These are phyloP conservation scores for Podospora appendiculata DNA, from an alignment of 495 filamentous ascomycete species.

Conservation along the genomic window DNA sequence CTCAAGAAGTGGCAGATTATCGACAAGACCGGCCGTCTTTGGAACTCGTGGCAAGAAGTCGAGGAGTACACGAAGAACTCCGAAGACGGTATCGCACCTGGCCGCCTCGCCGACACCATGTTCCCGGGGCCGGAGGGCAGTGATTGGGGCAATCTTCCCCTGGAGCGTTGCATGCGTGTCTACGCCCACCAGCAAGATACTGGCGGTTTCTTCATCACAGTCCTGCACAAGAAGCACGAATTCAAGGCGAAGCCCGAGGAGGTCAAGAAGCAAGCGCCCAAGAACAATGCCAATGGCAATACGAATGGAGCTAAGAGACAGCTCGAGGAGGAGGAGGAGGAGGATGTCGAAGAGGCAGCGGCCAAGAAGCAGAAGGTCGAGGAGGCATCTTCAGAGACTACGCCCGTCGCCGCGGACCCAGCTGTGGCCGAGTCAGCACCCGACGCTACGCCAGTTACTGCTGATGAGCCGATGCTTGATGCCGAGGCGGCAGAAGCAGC, in stretches of 20 bases:
- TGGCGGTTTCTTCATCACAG: conserved; percentile 93
- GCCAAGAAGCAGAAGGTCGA: conserved; percentile 30
- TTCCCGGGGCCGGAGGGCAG: conserved; percentile 59
- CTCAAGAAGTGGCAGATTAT: conserved; percentile 78
- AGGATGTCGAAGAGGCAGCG: conserved; percentile 8
- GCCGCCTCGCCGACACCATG: conserved; percentile 67
- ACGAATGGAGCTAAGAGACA: conserved; percentile 20
- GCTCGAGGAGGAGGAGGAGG: conserved; percentile 22
- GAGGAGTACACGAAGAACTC: conserved; percentile 51
- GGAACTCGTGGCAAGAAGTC: conserved; percentile 72
- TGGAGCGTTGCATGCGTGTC: conserved; percentile 84
- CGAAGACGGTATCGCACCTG: conserved; percentile 43
- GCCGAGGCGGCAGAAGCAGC: conserved; percentile 8
- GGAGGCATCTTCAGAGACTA: conserved; percentile 16
- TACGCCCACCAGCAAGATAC: conserved; percentile 96
- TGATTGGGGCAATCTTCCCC: conserved; percentile 52
- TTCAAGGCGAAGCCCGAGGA: conserved; percentile 77
- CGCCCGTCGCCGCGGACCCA: conserved; percentile 15
- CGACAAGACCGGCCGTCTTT: conserved; percentile 70
- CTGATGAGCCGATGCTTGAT: conserved; percentile 15
- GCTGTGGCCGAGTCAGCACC: conserved; percentile 11
- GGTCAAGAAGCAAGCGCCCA: conserved; percentile 50
- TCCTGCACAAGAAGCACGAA: conserved; percentile 83
- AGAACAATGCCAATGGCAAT: conserved; percentile 37
- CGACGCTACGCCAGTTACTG: conserved; percentile 10